Evolutionary conservation across 441 rosid genomes (phyloP).

Genomic region (Erodium texanum): DNA sequence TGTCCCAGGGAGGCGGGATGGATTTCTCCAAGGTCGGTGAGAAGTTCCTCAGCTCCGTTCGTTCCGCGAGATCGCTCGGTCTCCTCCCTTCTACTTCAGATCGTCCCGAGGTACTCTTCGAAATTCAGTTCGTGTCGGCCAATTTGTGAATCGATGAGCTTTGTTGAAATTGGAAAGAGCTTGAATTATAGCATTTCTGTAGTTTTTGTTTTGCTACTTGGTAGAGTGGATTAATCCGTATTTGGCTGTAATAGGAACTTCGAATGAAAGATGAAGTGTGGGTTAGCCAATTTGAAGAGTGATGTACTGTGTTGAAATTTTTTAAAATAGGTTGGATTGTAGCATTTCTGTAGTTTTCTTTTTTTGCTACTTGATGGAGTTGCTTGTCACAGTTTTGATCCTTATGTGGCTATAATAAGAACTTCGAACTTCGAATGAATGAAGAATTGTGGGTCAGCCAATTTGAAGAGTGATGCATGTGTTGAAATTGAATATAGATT

Average conservation of each 20-base stretch:
- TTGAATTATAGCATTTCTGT: neutral
- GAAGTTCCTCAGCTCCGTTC: constrained; percentile 83
- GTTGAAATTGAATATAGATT: too few relatives aligned
- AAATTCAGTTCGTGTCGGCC: constrained; percentile 8
- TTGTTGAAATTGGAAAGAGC: neutral
- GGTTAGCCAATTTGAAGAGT: neutral
- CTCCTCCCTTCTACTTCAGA: constrained; percentile 67
- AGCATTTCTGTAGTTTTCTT: neutral
- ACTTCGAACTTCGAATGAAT: neutral
- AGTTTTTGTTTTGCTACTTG: neutral
- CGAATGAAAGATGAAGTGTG: too few relatives aligned
- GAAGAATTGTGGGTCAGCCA: constrained; percentile 1
- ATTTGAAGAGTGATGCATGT: constrained; percentile 5
- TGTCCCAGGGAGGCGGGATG: constrained; percentile 79
- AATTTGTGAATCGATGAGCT: neutral
- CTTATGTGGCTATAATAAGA: neutral
- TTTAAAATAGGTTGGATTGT: neutral
- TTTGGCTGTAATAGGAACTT: too few relatives aligned
- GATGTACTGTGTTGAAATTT: neutral
- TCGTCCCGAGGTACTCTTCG: constrained; percentile 62
- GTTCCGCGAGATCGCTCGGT: constrained; percentile 78
- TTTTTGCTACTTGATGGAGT: neutral
- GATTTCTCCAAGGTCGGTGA: constrained; percentile 91
- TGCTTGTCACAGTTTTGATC: neutral
- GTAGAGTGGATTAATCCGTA: too few relatives aligned